Evolutionary conservation across 345 rosid species (phyloP), one percentile per base, ranked within the genome.

Genomic region (Arabidopsis arenosa): DNA sequence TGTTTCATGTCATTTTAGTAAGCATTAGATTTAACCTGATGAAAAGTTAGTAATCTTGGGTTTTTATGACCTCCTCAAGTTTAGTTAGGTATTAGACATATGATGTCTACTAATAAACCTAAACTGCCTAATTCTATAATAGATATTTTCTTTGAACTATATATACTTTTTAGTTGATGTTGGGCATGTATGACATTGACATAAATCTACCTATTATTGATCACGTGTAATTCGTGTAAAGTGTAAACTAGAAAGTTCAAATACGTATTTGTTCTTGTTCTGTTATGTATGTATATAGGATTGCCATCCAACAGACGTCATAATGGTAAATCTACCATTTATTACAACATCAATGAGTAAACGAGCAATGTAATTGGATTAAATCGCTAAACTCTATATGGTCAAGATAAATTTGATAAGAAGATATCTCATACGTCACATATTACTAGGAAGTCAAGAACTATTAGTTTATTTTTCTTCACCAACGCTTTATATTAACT

Each of bases 111-210:
- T 26, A 23, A 63, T 6, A 33, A 15, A 32, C 17, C 32, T 66
- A 32, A 26, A 41, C 5, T 53, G 14, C 1, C 6, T 68, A 23
- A 9, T 35, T 45, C 2, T 23, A 23, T 23, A 23, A 23, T 23
- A 23, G 2, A 2, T 64, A 1, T 9, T 32, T 47, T 6, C 7
- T 26, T 40, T 23, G 26, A 23, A 23, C 21, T 40, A 28, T n/a
- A 6, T 23, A 49, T 62, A 49, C 5, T 15, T 54, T 18, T 39
- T 18, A 49, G 21, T 36, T 49, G 17, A 32, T 54, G 3, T 8
- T 49, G 13, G 67, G 13, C 2, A 60, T 60, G 52, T 58, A 49
- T 43, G 62, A 62, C 62, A 62, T 12, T 52, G 68, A 21, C 66
- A 47, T 45, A 26, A 59, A 30, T 12, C 66, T 10, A 45, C 57